A percentile compares a stretch with the other conserved stretches of the same genome.
Evolutionary conservation across 441 rosid genomes (phyloP).

Genomic region (Croton setiger): DNA sequence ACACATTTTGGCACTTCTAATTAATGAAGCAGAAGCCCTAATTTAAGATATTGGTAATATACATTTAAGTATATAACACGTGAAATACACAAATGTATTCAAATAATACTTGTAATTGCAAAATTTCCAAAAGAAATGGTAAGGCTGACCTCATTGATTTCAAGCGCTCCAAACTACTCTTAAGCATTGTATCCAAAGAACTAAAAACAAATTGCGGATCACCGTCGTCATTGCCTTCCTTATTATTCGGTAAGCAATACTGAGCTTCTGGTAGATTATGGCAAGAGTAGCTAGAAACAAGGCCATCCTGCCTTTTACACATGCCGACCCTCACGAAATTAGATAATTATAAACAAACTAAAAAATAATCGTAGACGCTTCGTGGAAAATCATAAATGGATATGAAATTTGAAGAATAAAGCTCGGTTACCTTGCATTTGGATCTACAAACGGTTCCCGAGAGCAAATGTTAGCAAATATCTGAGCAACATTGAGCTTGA

Average conservation of each 20-base stretch:
- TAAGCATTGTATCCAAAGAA: slow-evolving; percentile 52
- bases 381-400: no score
- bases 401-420: neutral
- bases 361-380: neutral
- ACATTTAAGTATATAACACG: no score
- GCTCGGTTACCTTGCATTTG: slow-evolving; percentile 32
- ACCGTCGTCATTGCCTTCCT: slow-evolving; percentile 30
- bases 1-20: neutral
- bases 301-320: neutral
- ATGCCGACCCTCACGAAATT: neutral
- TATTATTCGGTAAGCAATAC: slow-evolving; percentile 32
- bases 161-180: slow-evolving; percentile 59
- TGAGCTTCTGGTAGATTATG: neutral
- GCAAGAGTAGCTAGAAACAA: neutral
- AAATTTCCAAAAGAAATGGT: neutral
- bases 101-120: neutral
- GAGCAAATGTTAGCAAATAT: slow-evolving; percentile 28
- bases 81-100: no score
- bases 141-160: slow-evolving; percentile 51
- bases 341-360: neutral
- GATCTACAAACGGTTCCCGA: slow-evolving; percentile 21
- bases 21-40: neutral
- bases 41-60: neutral
- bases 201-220: slow-evolving; percentile 45
- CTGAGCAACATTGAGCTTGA: slow-evolving; percentile 41